These are phyloP conservation scores for Ceratocystis destructans DNA, from an alignment of 2,329 filamentous ascomycete species.

Conservation along the genomic window DNA sequence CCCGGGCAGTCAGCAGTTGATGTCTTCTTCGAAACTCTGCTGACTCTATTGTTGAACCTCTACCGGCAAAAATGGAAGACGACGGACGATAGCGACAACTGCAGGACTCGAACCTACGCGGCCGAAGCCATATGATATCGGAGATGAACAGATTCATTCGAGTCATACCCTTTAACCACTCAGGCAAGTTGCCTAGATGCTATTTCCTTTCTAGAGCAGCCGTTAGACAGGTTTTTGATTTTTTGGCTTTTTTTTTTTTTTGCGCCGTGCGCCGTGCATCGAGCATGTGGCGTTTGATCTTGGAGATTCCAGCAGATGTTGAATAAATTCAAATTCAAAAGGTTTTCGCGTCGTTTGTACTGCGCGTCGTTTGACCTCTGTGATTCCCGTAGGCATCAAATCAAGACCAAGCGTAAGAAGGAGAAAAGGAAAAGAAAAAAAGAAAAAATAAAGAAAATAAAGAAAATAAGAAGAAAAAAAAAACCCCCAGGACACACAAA, in stretches of 20 bases:
- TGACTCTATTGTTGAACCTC: no score
- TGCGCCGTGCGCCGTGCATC: not conserved
- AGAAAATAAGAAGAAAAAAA: no score
- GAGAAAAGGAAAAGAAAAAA: no score
- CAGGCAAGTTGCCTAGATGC: conserved; percentile 15
- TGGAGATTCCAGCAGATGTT: not conserved
- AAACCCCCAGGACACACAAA: no score
- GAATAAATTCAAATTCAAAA: not conserved
- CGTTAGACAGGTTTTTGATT: not conserved
- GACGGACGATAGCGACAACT: conserved; percentile 9
- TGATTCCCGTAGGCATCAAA: no score
- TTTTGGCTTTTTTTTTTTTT: not conserved
- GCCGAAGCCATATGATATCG: conserved; percentile 17
- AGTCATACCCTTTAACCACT: conserved; percentile 19
- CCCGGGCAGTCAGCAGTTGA: no score
- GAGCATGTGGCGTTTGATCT: not conserved
- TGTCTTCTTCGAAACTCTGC: no score
- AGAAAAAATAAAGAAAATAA: no score
- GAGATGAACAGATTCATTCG: conserved; percentile 13
- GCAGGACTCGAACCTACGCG: conserved; percentile 18
- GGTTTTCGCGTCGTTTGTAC: no score
- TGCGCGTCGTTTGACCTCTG: no score
- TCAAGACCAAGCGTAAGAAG: no score
- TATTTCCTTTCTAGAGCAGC: not conserved
- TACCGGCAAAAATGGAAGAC: not conserved